phyloP scores from a whole-genome alignment of 176 grass and related monocot species.

The Rhipidocladum racemiflorum region DNA sequence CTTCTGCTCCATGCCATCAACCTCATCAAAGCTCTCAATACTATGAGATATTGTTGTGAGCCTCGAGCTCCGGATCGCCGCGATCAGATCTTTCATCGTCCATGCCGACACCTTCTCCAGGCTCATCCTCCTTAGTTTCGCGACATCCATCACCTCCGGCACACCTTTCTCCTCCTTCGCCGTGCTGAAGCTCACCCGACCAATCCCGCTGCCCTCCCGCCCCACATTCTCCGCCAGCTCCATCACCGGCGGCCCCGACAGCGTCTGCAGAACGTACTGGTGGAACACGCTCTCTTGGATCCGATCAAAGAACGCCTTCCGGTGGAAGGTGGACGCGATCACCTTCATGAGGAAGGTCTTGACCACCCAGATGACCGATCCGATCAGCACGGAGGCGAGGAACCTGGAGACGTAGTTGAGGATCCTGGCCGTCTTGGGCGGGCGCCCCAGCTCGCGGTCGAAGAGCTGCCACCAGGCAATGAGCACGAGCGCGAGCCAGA shows the following conservation, averaged over 20 bases:
- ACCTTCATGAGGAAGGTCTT: constrained; percentile 93
- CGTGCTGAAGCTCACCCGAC: constrained; percentile 62
- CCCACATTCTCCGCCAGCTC: constrained; percentile 82
- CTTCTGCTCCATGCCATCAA: constrained; percentile 60
- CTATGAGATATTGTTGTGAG: constrained; percentile 76
- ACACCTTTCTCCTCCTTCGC: constrained; percentile 53
- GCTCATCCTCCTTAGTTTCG: constrained; percentile 72
- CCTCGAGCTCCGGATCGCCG: constrained; percentile 67
- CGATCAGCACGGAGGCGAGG: constrained; percentile 60
- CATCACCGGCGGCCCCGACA: constrained; percentile 76
- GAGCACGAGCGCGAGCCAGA: constrained; percentile 74
- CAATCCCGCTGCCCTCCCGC: constrained; percentile 33
- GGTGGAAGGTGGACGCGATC: constrained; percentile 80
- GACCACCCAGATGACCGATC: constrained; percentile 61
- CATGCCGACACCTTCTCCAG: constrained; percentile 89
- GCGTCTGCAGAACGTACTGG: constrained; percentile 83
- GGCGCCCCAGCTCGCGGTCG: constrained; percentile 30
- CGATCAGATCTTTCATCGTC: constrained; percentile 82
- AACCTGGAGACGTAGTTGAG: constrained; percentile 64
- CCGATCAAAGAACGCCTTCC: constrained; percentile 89
- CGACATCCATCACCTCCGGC: constrained; percentile 56
- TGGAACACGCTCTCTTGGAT: constrained; percentile 92
- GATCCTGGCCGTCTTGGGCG: constrained; percentile 43
- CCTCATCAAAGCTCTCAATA: constrained; percentile 74
- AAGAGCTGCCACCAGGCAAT: constrained; percentile 79